Evolutionary conservation across 2,329 filamentous ascomycete species (phyloP), one percentile per base, ranked within the genome.

Genomic region (Salinomyces thailandicus): DNA sequence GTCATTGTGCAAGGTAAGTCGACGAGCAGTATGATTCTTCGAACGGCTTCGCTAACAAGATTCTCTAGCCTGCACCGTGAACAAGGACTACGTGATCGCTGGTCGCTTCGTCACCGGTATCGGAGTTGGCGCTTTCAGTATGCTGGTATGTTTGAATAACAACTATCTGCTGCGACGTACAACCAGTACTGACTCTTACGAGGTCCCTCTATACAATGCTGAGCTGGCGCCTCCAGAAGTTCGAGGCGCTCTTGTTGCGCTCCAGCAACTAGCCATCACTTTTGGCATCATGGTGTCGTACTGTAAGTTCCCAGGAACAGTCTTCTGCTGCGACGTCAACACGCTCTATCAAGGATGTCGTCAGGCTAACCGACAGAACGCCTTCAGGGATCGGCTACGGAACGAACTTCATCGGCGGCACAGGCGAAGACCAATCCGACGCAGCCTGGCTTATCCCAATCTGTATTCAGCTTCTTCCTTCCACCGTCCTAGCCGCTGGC

Each of bases 371-470:
- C n/a, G n/a, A n/a, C n/a, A n/a, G n/a, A n/a, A n/a, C n/a, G n/a
- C 69, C 64, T 3, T 75, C 77, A 42, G 46, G 47, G 53, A 38
- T 52, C 33, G 40, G 39, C 45, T 62, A 57, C 42, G 47, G 50
- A n/a, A 53, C 48, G 8, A 67, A 67, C 9, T 33, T 20, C 31
- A 20, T 18, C 37, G 64, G 64, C 7, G 81, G 75, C 3, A 77
- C 72, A 5, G 66, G 71, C 55, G 41, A 45, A 17, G 58, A 50
- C 1, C 78, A 87, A 57, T 68, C 67, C 9, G 70, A 85, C 46
- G 75, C 76, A 9, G 77, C 83, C 0, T 91, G 83, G 83, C 69
- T 84, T 0, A 62, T 83, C 0, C 83, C 83, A 0, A n/a, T 47
- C 35, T 78, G 73, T 45, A 65, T 87, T 0, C 83, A 89, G 50